Conservation (phyloP, 208 protist species). For the Leishmania martiniquensis region DNA sequence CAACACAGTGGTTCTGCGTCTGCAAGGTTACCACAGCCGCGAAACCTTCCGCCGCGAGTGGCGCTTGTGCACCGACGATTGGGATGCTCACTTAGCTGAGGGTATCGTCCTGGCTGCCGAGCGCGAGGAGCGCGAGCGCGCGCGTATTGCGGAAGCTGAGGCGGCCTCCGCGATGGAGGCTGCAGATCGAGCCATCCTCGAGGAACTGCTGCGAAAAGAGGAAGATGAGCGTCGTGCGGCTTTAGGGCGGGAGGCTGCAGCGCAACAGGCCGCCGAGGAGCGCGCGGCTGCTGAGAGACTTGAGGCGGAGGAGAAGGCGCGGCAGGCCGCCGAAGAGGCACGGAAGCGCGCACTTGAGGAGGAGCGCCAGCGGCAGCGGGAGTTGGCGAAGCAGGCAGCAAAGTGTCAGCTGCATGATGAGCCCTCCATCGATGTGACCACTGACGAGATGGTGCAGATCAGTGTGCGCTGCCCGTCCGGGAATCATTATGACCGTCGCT, state of each 20-base stretch:
- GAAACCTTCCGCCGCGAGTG: conserved; percentile 62
- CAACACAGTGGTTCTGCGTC: conserved; percentile 49
- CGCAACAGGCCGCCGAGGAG: conserved; percentile 26
- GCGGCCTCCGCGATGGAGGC: conserved; percentile 49
- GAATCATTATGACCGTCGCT: conserved; percentile 54
- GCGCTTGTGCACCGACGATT: conserved; percentile 50
- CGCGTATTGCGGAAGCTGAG: conserved; percentile 52
- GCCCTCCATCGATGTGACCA: conserved; percentile 38
- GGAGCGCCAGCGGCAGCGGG: conserved; percentile 15
- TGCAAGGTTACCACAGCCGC: conserved; percentile 53
- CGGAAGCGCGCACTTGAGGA: conserved; percentile 17
- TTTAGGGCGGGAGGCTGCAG: conserved; percentile 29
- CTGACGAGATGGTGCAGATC: conserved; percentile 41
- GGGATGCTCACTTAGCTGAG: conserved; percentile 67
- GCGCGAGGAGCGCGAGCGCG: conserved; percentile 58
- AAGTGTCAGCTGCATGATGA: conserved; percentile 41
- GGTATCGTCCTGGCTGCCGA: conserved; percentile 64
- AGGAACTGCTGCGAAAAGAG: conserved; percentile 30
- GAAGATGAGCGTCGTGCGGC: conserved; percentile 21
- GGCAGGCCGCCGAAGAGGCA: conserved; percentile 31
- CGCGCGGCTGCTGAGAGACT: conserved; percentile 23
- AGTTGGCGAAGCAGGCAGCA: conserved; percentile 20
- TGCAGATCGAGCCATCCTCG: conserved; percentile 60
- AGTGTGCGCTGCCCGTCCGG: conserved; percentile 57
- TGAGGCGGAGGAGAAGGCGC: conserved; percentile 26